Percentiles rank a stretch among this genome's conserved stretches.
phyloP scores from a whole-genome alignment of 257 asterid species.

The Ehretia macrophylla region DNA sequence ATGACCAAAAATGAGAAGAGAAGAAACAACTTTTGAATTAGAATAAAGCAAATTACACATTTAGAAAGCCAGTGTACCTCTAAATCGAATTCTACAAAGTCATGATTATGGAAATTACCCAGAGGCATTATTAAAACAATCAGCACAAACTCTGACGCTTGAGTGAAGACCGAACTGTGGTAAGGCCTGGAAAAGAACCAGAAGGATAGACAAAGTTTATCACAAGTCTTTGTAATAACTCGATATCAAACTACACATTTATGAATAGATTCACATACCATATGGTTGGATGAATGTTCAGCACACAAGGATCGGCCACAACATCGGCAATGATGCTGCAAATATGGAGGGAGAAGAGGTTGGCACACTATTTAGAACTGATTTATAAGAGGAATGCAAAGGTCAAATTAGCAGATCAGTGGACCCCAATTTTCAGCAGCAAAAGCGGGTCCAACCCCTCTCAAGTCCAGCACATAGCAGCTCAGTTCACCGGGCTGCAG shows the following conservation, averaged over 20 bases:
- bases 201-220: constrained; percentile 4
- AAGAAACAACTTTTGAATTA: too few relatives aligned
- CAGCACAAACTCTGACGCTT: constrained; percentile 86
- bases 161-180: constrained; percentile 88
- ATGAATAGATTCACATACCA: constrained; percentile 46
- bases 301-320: constrained; percentile 95
- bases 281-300: constrained; percentile 84
- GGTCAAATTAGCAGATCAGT: constrained; percentile 9
- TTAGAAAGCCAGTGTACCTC: constrained; percentile 12
- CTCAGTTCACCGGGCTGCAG: too few relatives aligned
- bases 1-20: too few relatives aligned
- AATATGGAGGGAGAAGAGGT: constrained; percentile 5
- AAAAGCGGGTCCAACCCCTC: too few relatives aligned
- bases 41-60: too few relatives aligned
- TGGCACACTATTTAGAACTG: constrained; percentile 3
- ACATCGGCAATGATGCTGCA: constrained; percentile 95
- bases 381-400: constrained; percentile 6
- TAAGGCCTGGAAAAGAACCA: constrained; percentile 59
- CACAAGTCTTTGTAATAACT: background rate
- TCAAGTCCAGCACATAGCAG: too few relatives aligned
- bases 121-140: constrained; percentile 75
- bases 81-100: constrained; percentile 11
- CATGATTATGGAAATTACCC: constrained; percentile 47
- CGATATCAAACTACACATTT: background rate
- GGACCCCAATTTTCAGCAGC: too few relatives aligned